These are phyloP conservation scores for Acrocalymma vagum DNA, from an alignment of 2,329 filamentous ascomycete species.

Conservation along the genomic window DNA sequence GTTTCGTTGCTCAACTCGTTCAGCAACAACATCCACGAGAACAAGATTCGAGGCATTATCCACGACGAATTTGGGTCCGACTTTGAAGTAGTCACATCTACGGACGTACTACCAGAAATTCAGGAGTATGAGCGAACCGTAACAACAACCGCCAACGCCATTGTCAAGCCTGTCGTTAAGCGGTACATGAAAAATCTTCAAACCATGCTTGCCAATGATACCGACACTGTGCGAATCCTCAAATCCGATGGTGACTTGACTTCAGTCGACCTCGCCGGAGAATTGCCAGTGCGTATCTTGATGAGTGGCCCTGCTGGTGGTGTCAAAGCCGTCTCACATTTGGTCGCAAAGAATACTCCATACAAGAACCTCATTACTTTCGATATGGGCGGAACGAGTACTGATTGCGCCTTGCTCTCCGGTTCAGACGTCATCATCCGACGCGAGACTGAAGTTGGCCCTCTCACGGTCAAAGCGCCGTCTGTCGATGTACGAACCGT, in stretches of 20 bases:
- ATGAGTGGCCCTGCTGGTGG: constrained; percentile 62
- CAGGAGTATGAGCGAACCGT: constrained; percentile 61
- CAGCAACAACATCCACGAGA: constrained; percentile 54
- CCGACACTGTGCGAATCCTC: constrained; percentile 56
- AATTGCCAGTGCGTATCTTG: constrained; percentile 58
- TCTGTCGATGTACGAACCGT: constrained; percentile 60
- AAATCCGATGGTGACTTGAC: constrained; percentile 61
- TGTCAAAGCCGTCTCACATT: constrained; percentile 58
- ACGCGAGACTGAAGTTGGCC: constrained; percentile 56
- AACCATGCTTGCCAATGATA: constrained; percentile 50
- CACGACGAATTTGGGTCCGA: constrained; percentile 53
- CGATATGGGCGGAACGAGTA: constrained; percentile 62
- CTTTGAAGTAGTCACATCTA: constrained; percentile 56
- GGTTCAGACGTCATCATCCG: constrained; percentile 54
- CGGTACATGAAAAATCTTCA: constrained; percentile 54
- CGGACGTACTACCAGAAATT: constrained; percentile 56
- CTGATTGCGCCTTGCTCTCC: constrained; percentile 57
- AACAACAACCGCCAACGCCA: constrained; percentile 57
- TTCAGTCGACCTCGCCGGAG: constrained; percentile 53
- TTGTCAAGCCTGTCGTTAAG: constrained; percentile 59
- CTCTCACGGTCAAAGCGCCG: constrained; percentile 55
- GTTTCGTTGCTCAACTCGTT: constrained; percentile 60
- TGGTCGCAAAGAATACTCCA: constrained; percentile 54
- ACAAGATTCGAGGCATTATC: constrained; percentile 48
- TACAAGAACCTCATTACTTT: constrained; percentile 60